Percentiles rank a stretch among this genome's conserved stretches.
phyloP scores from a whole-genome alignment of 148 eudicot genomes.

The Mesembryanthemum crystallinum region DNA sequence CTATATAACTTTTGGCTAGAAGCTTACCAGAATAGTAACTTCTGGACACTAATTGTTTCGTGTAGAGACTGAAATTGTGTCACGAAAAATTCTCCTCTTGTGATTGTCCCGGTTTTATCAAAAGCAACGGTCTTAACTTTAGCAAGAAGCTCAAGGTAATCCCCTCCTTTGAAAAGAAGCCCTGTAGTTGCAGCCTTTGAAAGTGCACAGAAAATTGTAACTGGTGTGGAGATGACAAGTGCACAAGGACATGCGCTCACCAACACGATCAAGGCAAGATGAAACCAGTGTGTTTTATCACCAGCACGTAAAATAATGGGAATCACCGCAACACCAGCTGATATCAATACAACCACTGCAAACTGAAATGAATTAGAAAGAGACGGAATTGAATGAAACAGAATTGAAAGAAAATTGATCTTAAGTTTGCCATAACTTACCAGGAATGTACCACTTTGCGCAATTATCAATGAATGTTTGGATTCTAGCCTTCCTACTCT shows the following conservation, averaged over 20 bases:
- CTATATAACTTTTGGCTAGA: not conserved
- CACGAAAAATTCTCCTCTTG: constrained; percentile 42
- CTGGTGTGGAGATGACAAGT: constrained; percentile 44
- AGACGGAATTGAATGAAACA: too few species aligned
- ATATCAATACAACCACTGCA: constrained; percentile 40
- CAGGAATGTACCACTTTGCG: constrained; percentile 42
- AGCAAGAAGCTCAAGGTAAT: constrained; percentile 44
- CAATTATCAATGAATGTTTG: constrained; percentile 40
- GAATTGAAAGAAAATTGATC: not conserved
- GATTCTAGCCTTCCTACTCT: constrained; percentile 37
- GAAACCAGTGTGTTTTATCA: constrained; percentile 33
- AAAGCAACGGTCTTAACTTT: constrained; percentile 43
- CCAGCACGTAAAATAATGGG: constrained; percentile 24
- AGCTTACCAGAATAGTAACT: constrained; percentile 37
- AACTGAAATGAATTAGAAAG: not conserved
- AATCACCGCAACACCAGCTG: constrained; percentile 35
- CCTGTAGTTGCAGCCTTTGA: constrained; percentile 43
- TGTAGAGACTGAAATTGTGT: constrained; percentile 32
- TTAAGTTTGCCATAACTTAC: constrained; percentile 17
- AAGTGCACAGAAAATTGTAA: constrained; percentile 42
- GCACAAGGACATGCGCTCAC: constrained; percentile 52
- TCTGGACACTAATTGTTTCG: constrained; percentile 30
- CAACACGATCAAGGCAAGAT: constrained; percentile 41
- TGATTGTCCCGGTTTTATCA: constrained; percentile 48
- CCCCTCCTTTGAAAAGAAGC: constrained; percentile 48